phyloP scores from a whole-genome alignment of 306 rosid genomes.

The Citrullus colocynthis region DNA sequence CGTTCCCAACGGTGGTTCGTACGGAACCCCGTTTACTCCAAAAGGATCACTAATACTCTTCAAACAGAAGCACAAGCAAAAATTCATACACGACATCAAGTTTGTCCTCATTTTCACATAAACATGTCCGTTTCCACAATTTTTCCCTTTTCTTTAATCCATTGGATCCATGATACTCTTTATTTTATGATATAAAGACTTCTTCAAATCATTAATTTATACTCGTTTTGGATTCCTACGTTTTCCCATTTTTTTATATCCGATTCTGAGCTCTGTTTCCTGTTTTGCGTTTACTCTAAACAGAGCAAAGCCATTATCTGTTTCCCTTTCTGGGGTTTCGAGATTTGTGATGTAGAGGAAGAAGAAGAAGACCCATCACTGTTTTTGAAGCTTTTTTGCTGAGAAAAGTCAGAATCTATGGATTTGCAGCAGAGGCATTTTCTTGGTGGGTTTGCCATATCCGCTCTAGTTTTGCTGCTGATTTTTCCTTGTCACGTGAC shows the following conservation, averaged over 20 bases:
- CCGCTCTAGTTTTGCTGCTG: slow-evolving; percentile 24
- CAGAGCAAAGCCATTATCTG: background rate
- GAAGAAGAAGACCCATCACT: slow-evolving; percentile 18
- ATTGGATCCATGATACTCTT: background rate
- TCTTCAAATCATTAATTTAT: background rate
- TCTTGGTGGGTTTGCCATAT: slow-evolving; percentile 10
- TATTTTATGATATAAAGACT: background rate
- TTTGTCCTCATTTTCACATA: background rate
- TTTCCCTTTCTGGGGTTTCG: background rate
- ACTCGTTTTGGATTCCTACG: background rate
- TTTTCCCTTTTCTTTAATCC: background rate
- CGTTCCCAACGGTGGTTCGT: slow-evolving; percentile 7
- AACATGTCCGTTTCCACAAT: background rate
- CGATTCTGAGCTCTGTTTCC: background rate
- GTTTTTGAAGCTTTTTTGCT: slow-evolving; percentile 18
- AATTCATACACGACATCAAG: background rate
- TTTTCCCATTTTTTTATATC: background rate
- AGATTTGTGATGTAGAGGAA: slow-evolving; percentile 27
- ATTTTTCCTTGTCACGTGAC: slow-evolving; percentile 19
- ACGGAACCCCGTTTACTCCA: slow-evolving; percentile 6
- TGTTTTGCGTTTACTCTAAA: background rate
- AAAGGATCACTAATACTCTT: background rate
- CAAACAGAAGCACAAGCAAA: background rate
- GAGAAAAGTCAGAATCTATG: slow-evolving; percentile 27
- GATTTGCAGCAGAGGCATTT: slow-evolving; percentile 29